Evolutionary conservation across 2,329 filamentous ascomycete genomes (phyloP).

Genomic region (Penicillium sp.): DNA sequence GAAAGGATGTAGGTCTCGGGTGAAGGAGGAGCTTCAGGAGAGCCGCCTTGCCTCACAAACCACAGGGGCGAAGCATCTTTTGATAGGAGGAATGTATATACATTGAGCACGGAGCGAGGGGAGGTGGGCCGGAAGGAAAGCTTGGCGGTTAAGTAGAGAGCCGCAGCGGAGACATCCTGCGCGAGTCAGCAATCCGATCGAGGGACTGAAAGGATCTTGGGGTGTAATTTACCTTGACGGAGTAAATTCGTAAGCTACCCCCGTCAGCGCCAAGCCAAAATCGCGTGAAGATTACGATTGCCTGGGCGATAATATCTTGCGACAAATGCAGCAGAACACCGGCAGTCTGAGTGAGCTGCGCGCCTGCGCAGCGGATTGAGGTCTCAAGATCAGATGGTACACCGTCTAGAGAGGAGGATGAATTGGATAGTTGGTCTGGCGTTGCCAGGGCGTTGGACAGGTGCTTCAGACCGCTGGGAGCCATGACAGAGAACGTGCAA

Average conservation of each 20-base stretch:
- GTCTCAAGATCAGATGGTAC: conserved; percentile 44
- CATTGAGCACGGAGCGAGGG: conserved; percentile 77
- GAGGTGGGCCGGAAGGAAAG: conserved; percentile 74
- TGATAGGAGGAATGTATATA: conserved; percentile 79
- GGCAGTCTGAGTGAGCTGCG: conserved; percentile 49
- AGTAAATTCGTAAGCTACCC: conserved; percentile 45
- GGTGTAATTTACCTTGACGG: conserved; percentile 39
- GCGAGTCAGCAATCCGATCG: background rate
- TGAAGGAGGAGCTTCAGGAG: conserved; percentile 37
- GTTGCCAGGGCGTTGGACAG: conserved; percentile 50
- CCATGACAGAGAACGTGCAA: conserved; percentile 27
- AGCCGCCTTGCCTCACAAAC: conserved; percentile 37
- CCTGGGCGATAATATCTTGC: conserved; percentile 82
- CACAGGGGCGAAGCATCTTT: conserved; percentile 56
- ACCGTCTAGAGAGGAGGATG: conserved; percentile 47
- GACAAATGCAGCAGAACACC: conserved; percentile 76
- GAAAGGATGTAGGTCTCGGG: conserved; percentile 67
- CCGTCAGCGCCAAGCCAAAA: conserved; percentile 67
- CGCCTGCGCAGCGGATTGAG: conserved; percentile 48
- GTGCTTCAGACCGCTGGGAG: conserved; percentile 32
- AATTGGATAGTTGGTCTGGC: conserved; percentile 46
- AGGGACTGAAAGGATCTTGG: background rate
- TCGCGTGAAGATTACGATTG: conserved; percentile 77
- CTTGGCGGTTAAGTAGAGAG: conserved; percentile 80
- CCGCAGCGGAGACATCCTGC: conserved; percentile 78